Base-by-base conservation (phyloP, 306 rosid genomes). In the Trichosanthes truncata region DNA sequence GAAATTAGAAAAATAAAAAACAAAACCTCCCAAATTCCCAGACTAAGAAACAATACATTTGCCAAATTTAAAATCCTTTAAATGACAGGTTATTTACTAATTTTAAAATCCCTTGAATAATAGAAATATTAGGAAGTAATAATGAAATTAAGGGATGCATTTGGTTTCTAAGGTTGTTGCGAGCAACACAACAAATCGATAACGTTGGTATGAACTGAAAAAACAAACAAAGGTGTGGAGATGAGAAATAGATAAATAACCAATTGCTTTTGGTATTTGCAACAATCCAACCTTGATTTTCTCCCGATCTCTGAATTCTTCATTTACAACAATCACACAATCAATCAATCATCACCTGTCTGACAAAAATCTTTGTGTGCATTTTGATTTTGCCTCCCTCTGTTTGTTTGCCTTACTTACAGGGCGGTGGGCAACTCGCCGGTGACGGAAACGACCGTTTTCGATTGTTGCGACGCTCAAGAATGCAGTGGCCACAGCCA, bases 401-500 rank as follows among this genome's bases (percentile, higher is more conserved):
- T 6, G 3, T 43, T 40, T 7, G 9, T 6, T 55, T 4, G 18
- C 26, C 23, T 20, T 20, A 12, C 14, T 10, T 8, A 7, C 25
- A 13, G 2, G 74, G 45, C 0, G 26, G 74, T 40, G 48, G 74
- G 2, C 23, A 13, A 18, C n/a, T 9, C 45, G 72, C 3, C 40
- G 43, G 72, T 29, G 41, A 8, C 20, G 45, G 43, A 15, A 40
- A 40, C 46, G 13, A 66, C 15, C 74, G 63, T 57, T 4, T 57
- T 60, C 7, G 18, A 15, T 60, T 17, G 17, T 60, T 60, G 17
- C 66, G 17, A 12, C 35, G 66, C 18, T 12, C 45, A 1, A 36
- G 12, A 20, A 46, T 78, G 81, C 72, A 65, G 72, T 65, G 72
- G 81, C 75, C 81, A 26, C 8, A 35, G 0, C 49, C 81, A 4